Evolutionary conservation across 495 filamentous ascomycete genomes (phyloP).

Genomic region (Geopyxis carbonaria): DNA sequence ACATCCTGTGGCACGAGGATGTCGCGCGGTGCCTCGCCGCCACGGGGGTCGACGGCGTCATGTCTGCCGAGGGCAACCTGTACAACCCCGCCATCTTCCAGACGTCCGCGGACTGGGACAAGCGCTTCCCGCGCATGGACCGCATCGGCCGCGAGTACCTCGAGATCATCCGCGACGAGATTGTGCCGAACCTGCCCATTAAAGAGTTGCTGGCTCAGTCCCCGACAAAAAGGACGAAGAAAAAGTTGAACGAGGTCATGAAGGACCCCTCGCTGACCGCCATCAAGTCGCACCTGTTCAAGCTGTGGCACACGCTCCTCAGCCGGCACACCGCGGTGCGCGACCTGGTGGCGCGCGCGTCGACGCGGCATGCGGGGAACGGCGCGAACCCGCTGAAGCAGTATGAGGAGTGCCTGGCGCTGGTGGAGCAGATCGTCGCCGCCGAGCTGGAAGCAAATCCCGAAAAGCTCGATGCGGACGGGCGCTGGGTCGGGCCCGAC

Average conservation of each 20-base stretch:
- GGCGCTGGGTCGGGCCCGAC: slow-evolving; percentile 20
- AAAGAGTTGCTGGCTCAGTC: slow-evolving; percentile 27
- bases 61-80: slow-evolving; percentile 89
- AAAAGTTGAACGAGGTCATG: slow-evolving; percentile 27
- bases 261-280: slow-evolving; percentile 56
- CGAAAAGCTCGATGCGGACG: slow-evolving; percentile 34
- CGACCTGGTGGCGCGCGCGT: slow-evolving; percentile 43
- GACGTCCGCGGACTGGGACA: slow-evolving; percentile 72
- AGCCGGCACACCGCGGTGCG: slow-evolving; percentile 60
- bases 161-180: slow-evolving; percentile 67
- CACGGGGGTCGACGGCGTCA: slow-evolving; percentile 85
- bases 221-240: slow-evolving; percentile 26
- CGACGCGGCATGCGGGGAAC: slow-evolving; percentile 44
- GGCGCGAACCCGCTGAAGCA: slow-evolving; percentile 29
- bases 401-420: slow-evolving; percentile 51
- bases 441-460: slow-evolving; percentile 47
- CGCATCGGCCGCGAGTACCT: slow-evolving; percentile 73
- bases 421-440: slow-evolving; percentile 54
- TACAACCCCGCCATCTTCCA: slow-evolving; percentile 82
- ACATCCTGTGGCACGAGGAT: slow-evolving; percentile 69
- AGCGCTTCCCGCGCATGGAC: slow-evolving; percentile 78
- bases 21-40: slow-evolving; percentile 58
- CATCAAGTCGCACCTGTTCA: slow-evolving; percentile 87
- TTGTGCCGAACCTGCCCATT: slow-evolving; percentile 45
- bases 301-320: slow-evolving; percentile 69